phyloP scores from a whole-genome alignment of 768 basidiomycete genomes.

The Tulasnella sp. region DNA sequence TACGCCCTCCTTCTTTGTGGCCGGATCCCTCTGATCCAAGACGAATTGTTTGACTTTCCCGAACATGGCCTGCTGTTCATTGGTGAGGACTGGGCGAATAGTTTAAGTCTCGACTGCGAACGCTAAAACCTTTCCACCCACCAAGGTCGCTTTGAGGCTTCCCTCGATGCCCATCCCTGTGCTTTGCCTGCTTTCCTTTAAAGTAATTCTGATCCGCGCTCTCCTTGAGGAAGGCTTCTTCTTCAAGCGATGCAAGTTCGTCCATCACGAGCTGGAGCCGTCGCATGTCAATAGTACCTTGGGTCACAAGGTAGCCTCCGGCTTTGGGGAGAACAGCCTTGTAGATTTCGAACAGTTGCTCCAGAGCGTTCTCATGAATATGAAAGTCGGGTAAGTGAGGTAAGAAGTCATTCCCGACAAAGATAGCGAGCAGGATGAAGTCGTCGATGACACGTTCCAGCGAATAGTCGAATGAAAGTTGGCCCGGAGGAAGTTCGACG shows the following conservation, averaged over 20 bases:
- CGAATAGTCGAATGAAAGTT: constrained; percentile 75
- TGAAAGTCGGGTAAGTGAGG: constrained; percentile 95
- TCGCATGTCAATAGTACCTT: constrained; percentile 71
- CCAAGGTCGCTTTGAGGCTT: constrained; percentile 59
- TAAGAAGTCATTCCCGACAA: constrained; percentile 96
- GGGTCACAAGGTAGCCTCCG: constrained; percentile 91
- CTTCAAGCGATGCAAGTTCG: constrained; percentile 84
- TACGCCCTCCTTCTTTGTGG: constrained; percentile 34
- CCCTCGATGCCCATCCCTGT: constrained; percentile 62
- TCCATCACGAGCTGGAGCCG: constrained; percentile 83
- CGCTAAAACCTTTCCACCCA: constrained; percentile 39
- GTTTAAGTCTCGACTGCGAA: neutral
- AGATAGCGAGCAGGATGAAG: constrained; percentile 93
- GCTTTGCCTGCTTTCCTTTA: constrained; percentile 85
- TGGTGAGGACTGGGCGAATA: constrained; percentile 57
- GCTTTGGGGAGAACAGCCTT: constrained; percentile 76
- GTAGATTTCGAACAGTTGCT: constrained; percentile 91
- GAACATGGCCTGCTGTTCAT: constrained; percentile 71
- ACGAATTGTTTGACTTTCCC: constrained; percentile 76
- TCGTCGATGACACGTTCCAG: constrained; percentile 97
- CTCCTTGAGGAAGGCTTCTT: constrained; percentile 88
- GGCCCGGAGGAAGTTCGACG: constrained; percentile 49
- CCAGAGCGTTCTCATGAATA: constrained; percentile 95
- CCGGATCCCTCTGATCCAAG: constrained; percentile 42
- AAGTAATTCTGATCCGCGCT: constrained; percentile 88